phyloP scores from a whole-genome alignment of 139 green algal species.

The Haematococcus lacustris region DNA sequence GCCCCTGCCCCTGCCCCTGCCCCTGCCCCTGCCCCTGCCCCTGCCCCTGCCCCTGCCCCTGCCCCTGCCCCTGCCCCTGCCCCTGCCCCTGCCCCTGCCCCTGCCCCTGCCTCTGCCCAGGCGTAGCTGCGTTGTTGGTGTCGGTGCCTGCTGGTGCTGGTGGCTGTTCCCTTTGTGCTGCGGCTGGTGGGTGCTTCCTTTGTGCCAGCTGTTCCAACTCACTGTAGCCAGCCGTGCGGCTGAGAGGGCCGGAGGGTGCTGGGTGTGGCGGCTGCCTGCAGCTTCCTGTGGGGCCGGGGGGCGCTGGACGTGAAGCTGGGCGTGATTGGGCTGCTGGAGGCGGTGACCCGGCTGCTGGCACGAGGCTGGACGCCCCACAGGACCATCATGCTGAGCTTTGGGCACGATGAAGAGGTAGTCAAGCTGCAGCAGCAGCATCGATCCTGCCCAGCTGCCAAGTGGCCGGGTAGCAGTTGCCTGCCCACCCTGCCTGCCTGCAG shows the following conservation, averaged over 20 bases:
- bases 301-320: conserved; percentile 61
- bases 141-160: too few relatives aligned
- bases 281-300: conserved; percentile 63
- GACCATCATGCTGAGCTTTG: conserved; percentile 60
- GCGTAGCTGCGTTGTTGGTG: too few relatives aligned
- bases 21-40: too few relatives aligned
- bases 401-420: conserved; percentile 79
- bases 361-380: conserved; percentile 5
- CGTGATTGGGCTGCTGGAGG: conserved; percentile 56
- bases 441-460: too few relatives aligned
- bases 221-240: neutral
- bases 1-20: too few relatives aligned
- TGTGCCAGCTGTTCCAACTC: neutral
- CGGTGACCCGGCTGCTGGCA: conserved; percentile 42
- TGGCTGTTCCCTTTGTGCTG: neutral
- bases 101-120: too few relatives aligned
- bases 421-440: too few relatives aligned
- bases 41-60: too few relatives aligned
- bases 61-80: too few relatives aligned
- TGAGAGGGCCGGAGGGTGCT: neutral
- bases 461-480: too few relatives aligned
- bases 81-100: too few relatives aligned
- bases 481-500: too few relatives aligned
- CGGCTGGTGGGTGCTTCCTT: neutral
- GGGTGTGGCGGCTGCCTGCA: conserved; percentile 8